Conservation (phyloP, 176 grass and related monocot genomes). For the Tuctoria greenei region DNA sequence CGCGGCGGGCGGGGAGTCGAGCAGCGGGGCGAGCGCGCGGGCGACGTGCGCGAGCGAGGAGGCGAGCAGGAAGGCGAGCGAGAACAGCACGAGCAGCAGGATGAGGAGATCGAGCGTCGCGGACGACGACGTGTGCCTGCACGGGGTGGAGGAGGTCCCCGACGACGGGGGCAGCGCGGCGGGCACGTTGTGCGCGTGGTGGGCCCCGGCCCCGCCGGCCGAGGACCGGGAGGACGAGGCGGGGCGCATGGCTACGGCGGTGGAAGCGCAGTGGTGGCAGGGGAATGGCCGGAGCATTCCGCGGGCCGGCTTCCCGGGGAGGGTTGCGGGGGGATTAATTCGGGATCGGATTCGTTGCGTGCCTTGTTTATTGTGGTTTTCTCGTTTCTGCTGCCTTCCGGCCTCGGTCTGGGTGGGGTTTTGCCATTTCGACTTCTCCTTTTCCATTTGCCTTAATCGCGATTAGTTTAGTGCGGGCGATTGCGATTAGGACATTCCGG, state of each 20-base stretch:
- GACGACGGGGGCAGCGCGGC: conserved; percentile 40
- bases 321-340: conserved; percentile 17
- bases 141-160: conserved; percentile 9
- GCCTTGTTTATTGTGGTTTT: conserved; percentile 43
- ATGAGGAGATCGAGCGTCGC: conserved; percentile 94
- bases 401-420: conserved; percentile 19
- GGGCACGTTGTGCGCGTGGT: conserved; percentile 27
- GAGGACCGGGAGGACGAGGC: conserved; percentile 27
- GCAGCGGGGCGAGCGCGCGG: conserved; percentile 56
- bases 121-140: conserved; percentile 73
- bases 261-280: conserved; percentile 28
- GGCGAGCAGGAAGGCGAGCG: conserved; percentile 65
- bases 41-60: conserved; percentile 72
- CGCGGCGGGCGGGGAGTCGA: conserved; percentile 37
- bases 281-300: conserved; percentile 62
- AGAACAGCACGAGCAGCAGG: conserved; percentile 82
- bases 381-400: conserved; percentile 23
- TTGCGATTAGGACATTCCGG: not conserved
- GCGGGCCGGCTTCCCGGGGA: conserved; percentile 20
- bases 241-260: conserved; percentile 36
- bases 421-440: not conserved
- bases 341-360: conserved; percentile 54
- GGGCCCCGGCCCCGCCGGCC: conserved; percentile 22
- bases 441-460: not conserved
- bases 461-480: not conserved